Evolutionary conservation across 202 grass and related monocot genomes (phyloP), one percentile per base, ranked within the genome.

Genomic region (Elaeis oleifera): DNA sequence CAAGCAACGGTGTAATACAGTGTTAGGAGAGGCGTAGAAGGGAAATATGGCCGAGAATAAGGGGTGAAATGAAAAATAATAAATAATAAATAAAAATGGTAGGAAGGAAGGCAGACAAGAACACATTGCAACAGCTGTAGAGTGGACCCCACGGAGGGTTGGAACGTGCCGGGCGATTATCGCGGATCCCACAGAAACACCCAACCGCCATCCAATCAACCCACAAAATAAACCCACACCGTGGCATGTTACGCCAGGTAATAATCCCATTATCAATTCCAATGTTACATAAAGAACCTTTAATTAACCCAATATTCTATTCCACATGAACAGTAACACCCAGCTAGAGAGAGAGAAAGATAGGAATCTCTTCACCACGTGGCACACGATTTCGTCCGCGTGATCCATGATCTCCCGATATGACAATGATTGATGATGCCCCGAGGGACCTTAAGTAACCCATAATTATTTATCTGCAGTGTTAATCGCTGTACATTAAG

Each of bases 131-230:
- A 97, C 92, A 97, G 92, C 79, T 86, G 84, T 92, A 64, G 59
- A 6, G 71, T 81, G 87, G 92, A 79, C 71, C 84, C 82, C 29
- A 29, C 50, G 4, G 79, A 76, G 79, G 71, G 56, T 59, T 71
- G 66, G 85, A 99, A 99, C 88, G 80, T 99, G 88, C 83, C 67
- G 75, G 82, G 77, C 85, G 88, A 86, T 89, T 87, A 94, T 89
- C 82, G 77, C 71, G 77, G 88, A 80, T 79, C 77, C 90, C 79
- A 36, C 70, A 15, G 66, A 16, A 70, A 74, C 26, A 0, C 19
- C 50, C 6, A 6, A 5, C 21, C 39, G 65, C 52, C 44, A 74
- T 74, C 60, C 64, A 74, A 74, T 65, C 71, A 64, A 25, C 60
- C 54, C 63, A 65, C 63, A 56, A 64, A 28, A 84, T 87, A 79